A percentile compares a stretch with the other conserved stretches of the same genome.
Conservation (phyloP, 2,329 filamentous ascomycete genomes). For the Ceratocystis eucalypticola region DNA sequence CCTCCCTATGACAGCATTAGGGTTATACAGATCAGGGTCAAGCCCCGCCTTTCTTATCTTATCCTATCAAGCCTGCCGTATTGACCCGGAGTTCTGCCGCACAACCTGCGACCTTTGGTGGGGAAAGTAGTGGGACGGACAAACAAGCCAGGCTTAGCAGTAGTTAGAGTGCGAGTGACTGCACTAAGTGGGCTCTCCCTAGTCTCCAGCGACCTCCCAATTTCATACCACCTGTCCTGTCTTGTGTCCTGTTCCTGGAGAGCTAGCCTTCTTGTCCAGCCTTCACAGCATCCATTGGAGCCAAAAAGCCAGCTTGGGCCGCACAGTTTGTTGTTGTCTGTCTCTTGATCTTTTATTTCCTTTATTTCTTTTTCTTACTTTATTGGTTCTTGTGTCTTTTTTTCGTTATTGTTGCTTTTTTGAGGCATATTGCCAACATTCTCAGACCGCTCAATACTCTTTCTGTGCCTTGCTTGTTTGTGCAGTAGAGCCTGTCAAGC, state of each 20-base stretch:
- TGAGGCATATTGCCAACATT: neutral
- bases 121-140: neutral
- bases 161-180: neutral
- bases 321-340: neutral
- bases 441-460: neutral
- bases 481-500: slow-evolving; percentile 3
- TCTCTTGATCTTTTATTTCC: neutral
- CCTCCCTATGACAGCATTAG: neutral
- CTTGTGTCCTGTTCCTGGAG: neutral
- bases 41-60: neutral
- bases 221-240: slow-evolving; percentile 14
- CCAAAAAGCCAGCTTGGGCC: neutral
- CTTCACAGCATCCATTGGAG: neutral
- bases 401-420: neutral
- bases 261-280: neutral
- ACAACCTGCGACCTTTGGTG: neutral
- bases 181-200: neutral
- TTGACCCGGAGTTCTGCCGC: neutral
- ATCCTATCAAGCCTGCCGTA: neutral
- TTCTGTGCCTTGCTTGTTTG: neutral
- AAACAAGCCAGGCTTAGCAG: neutral
- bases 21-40: neutral
- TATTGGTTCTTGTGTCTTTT: neutral
- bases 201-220: neutral
- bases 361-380: neutral